A percentile compares a stretch with the other conserved stretches of the same genome.
These are phyloP conservation scores for Heterobasidion occidentale DNA, from an alignment of 1,284 basidiomycete genomes.

Conservation along the genomic window DNA sequence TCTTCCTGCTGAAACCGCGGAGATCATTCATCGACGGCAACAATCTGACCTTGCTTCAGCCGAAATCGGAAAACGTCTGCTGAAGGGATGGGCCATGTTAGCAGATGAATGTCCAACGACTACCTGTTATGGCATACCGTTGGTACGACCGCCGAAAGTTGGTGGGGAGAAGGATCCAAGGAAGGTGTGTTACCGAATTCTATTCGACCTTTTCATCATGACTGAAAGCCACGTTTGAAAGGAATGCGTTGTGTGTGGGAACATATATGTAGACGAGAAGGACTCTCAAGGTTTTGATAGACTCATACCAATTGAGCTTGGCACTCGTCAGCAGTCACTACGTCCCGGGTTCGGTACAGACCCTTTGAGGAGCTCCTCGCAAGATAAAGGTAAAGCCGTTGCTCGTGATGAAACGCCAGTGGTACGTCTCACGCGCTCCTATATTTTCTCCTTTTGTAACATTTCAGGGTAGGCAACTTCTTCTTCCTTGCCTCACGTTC, in stretches of 20 bases:
- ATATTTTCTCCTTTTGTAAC: neutral
- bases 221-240: constrained; percentile 16
- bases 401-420: constrained; percentile 1
- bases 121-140: constrained; percentile 63
- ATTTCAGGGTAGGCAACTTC: neutral
- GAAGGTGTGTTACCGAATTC: constrained; percentile 38
- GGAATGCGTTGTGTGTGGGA: constrained; percentile 75
- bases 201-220: neutral
- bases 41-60: constrained; percentile 74
- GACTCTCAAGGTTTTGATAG: constrained; percentile 42
- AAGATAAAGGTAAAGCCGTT: constrained; percentile 10
- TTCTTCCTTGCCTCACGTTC: neutral
- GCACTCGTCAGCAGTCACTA: constrained; percentile 3
- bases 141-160: constrained; percentile 63
- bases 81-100: constrained; percentile 81
- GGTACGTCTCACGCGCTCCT: constrained; percentile 5
- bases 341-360: neutral
- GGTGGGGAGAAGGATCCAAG: constrained; percentile 51
- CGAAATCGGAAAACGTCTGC: constrained; percentile 66
- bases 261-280: constrained; percentile 47
- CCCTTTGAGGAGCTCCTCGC: neutral
- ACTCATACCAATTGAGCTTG: constrained; percentile 28
- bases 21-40: constrained; percentile 56
- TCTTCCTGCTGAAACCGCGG: constrained; percentile 53
- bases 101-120: constrained; percentile 69